These are phyloP conservation scores for Colletotrichum euphorbiae DNA, from an alignment of 2,329 filamentous ascomycete species.

Conservation along the genomic window DNA sequence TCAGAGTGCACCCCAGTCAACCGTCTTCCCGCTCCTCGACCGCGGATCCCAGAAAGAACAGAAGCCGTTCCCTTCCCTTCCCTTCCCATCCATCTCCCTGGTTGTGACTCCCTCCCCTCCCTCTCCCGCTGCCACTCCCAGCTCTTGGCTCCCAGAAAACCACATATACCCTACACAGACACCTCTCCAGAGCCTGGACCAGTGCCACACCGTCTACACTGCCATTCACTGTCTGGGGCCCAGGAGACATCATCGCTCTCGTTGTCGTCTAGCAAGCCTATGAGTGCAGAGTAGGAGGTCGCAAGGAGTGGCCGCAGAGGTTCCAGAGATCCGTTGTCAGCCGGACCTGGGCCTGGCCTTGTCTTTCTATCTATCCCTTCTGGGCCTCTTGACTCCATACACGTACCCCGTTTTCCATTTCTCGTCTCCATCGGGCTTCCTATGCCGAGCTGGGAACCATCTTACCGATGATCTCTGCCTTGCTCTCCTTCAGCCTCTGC, in stretches of 20 bases:
- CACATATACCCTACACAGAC: constrained; percentile 10
- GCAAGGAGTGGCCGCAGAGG: neutral
- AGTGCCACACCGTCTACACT: neutral
- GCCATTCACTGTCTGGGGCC: neutral
- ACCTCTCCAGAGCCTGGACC: constrained; percentile 9
- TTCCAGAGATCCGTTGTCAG: neutral
- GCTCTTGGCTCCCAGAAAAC: constrained; percentile 2
- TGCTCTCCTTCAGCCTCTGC: constrained; percentile 41
- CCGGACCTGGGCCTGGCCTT: neutral
- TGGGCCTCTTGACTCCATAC: neutral
- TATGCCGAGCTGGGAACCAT: neutral
- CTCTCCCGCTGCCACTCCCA: neutral
- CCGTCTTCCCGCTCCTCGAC: no score
- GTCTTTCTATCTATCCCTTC: neutral
- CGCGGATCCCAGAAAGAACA: no score
- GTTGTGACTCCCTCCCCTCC: no score
- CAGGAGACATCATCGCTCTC: no score
- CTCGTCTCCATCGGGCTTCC: neutral
- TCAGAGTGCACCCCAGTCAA: no score
- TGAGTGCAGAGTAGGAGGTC: neutral
- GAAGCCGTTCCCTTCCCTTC: no score
- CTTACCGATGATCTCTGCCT: constrained; percentile 40
- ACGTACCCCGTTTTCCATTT: no score
- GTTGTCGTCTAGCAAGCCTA: neutral
- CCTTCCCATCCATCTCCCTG: no score